A percentile compares a stretch with the other conserved stretches of the same genome.
Conservation (phyloP, 129 eudicot genomes). For the Oenanthe sinensis region DNA sequence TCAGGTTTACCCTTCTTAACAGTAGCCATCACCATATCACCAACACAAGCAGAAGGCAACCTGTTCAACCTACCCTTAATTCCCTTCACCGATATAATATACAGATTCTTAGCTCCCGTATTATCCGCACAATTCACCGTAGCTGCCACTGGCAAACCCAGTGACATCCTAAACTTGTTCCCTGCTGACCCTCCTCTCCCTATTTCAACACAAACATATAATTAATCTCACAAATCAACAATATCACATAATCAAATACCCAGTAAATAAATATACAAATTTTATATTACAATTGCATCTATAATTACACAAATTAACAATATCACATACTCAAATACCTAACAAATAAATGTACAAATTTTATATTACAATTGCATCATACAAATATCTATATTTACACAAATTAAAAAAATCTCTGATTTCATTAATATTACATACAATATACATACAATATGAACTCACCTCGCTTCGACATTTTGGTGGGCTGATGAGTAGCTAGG, state of each 20-base stretch:
- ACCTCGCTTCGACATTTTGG: constrained; percentile 31
- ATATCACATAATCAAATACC: neutral
- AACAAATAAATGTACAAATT: no score
- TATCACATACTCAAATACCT: no score
- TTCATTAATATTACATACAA: no score
- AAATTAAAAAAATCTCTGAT: no score
- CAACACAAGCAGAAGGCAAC: constrained; percentile 12
- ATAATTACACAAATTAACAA: neutral
- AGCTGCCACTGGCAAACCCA: constrained; percentile 96
- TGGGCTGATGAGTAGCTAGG: neutral
- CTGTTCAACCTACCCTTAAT: constrained; percentile 58
- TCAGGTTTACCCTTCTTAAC: constrained; percentile 7
- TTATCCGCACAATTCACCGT: constrained; percentile 94
- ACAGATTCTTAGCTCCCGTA: constrained; percentile 79
- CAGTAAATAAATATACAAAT: no score
- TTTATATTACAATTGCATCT: no score
- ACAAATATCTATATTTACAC: no score
- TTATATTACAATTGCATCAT: no score
- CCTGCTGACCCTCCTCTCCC: constrained; percentile 99
- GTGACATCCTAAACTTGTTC: constrained; percentile 92
- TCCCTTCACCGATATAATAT: constrained; percentile 82
- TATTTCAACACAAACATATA: neutral
- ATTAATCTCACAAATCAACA: neutral
- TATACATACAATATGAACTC: neutral
- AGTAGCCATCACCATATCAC: constrained; percentile 10